phyloP scores from a whole-genome alignment of 805 yeast species.

The Barnettozyma siamensis region DNA sequence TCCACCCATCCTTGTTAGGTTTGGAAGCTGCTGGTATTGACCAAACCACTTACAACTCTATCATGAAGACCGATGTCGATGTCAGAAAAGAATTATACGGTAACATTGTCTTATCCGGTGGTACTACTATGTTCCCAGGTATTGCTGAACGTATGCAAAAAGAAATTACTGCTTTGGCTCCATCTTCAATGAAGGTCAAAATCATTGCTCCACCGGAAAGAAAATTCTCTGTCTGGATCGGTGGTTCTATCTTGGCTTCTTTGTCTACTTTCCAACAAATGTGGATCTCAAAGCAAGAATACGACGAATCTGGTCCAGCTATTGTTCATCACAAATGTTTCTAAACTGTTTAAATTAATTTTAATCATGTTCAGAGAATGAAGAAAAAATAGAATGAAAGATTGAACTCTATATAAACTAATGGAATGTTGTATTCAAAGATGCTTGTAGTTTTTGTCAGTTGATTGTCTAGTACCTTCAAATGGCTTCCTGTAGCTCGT shows the following conservation, averaged over 20 bases:
- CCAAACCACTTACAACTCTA: slow-evolving; percentile 71
- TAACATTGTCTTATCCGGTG: slow-evolving; percentile 99
- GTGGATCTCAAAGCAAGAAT: slow-evolving; percentile 99
- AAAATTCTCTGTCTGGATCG: slow-evolving; percentile 99
- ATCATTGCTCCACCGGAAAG: slow-evolving; percentile 99
- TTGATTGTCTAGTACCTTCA: no score
- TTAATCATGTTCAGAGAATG: background rate
- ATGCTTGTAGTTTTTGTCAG: background rate
- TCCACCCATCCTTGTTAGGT: slow-evolving; percentile 92
- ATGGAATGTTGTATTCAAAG: background rate
- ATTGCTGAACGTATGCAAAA: slow-evolving; percentile 99
- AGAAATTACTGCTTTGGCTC: slow-evolving; percentile 99
- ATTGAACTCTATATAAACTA: slow-evolving; percentile 7
- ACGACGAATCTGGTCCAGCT: slow-evolving; percentile 99
- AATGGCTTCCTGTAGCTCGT: no score
- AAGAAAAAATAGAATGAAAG: slow-evolving; percentile 1
- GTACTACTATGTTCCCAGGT: slow-evolving; percentile 99
- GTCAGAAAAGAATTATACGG: slow-evolving; percentile 98
- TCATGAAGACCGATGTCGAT: slow-evolving; percentile 98
- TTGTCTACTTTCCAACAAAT: slow-evolving; percentile 99
- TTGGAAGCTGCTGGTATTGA: slow-evolving; percentile 98
- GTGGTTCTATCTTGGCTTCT: slow-evolving; percentile 99
- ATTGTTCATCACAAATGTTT: slow-evolving; percentile 66
- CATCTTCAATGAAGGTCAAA: slow-evolving; percentile 99
- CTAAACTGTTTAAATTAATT: slow-evolving; percentile 24